Evolutionary conservation across 306 rosid species (phyloP), one percentile per base, ranked within the genome.

Genomic region (Comarum palustre): DNA sequence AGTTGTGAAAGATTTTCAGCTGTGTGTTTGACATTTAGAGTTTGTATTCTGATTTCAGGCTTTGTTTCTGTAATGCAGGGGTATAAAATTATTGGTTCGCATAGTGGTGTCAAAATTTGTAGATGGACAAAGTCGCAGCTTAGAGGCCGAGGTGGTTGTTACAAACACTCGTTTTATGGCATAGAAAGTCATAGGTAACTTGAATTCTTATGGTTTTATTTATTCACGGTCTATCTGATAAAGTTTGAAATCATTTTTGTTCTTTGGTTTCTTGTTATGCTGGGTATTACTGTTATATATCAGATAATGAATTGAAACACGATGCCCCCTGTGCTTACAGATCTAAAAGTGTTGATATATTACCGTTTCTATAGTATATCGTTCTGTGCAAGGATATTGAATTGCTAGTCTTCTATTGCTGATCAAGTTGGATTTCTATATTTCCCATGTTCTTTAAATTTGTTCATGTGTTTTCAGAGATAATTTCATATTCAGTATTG

Each of bases 71-170:
- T 46, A 24, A 73, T 87, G 85, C 97, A 94, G 97, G 97, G 97
- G 25, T 94, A 91, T 79, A 91, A 94, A 78, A 88, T 91, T 73
- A 88, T 94, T 64, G 97, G 96, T 72, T 86, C 98, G 14, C 97
- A 94, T 66, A 91, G 98, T 36, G 98, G 98, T 68, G 99, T 94
- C 60, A 94, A 94, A 82, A 87, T 94, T 78, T 94, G 99, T 87
- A 86, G 99, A 88, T 94, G 99, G 99, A 91, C 99, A 34, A 94
- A 94, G 84, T 92, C 97, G 2, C 99, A 91, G 68, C 99, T 94
- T 68, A 86, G 99, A 76, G 99, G 99, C 36, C 83, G 99, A 51
- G 99, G 99, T 61, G 99, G 99, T 80, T 91, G 96, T 85, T 94
- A 94, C 82, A 94, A 94, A 85, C 99, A 94, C 79, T 91, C 99